Percentiles rank a stretch among this genome's conserved stretches.
Evolutionary conservation across 2,329 filamentous ascomycete genomes (phyloP).

Genomic region (Trichoderma gracile): DNA sequence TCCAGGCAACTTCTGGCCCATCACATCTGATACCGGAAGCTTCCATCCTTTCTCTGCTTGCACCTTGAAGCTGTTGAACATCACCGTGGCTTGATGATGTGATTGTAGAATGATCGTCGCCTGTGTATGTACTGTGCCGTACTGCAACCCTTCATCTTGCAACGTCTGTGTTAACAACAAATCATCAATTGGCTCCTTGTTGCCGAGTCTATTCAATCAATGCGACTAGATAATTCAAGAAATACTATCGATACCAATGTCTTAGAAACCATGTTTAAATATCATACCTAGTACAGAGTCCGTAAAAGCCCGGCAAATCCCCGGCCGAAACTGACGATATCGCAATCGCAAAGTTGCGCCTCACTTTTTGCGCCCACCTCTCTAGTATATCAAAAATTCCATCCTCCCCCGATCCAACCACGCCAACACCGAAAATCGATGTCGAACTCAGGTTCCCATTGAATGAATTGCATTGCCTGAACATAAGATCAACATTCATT

Average conservation of each 20-base stretch:
- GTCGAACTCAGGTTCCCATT: not conserved
- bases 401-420: not conserved
- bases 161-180: too few relatives aligned
- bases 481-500: too few relatives aligned
- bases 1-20: too few relatives aligned
- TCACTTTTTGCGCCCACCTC: not conserved
- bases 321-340: conserved; percentile 24
- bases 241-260: not conserved
- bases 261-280: not conserved
- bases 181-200: too few relatives aligned
- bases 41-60: too few relatives aligned
- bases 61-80: too few relatives aligned
- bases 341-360: conserved; percentile 23
- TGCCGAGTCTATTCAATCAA: too few relatives aligned
- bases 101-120: not conserved
- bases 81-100: not conserved
- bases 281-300: not conserved
- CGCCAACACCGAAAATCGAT: not conserved
- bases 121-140: too few relatives aligned
- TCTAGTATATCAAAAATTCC: conserved; percentile 8
- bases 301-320: conserved; percentile 22
- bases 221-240: too few relatives aligned
- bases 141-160: too few relatives aligned
- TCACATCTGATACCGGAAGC: too few relatives aligned
- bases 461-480: not conserved